Evolutionary conservation across 2,329 filamentous ascomycete species (phyloP), one percentile per base, ranked within the genome.

Genomic region (Endothia cerciana): DNA sequence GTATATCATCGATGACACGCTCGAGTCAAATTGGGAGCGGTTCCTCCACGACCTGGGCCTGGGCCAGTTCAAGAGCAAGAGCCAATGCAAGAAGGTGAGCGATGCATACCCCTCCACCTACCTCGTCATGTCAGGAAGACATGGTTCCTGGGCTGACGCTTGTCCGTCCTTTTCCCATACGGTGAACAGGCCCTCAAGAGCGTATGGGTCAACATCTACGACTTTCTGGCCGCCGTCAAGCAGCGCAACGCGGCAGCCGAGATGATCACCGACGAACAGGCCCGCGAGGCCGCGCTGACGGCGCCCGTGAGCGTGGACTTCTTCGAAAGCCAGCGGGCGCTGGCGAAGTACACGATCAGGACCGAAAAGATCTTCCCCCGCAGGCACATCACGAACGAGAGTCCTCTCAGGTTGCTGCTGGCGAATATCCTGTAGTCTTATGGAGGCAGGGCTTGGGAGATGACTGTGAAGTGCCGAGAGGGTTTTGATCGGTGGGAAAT

Each of bases 191-290:
- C 76, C 3, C 72, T 84, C 1, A 71, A 70, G n/a, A 69, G 58
- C 0, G 73, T 84, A 4, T 78, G 79, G 71, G 76, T 85, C 65
- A 85, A 85, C 65, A 85, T 85, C 45, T 68, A 67, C 36, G 83
- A 86, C 71, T 81, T 86, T 64, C 71, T 86, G 7, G 68, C 73
- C 0, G 78, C 76, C 11, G 63, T 77, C 30, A 63, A 71, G 6
- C 68, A 65, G 2, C 68, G 69, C 11, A 36, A 3, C 1, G 4
- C 15, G 25, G 38, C 38, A 4, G 49, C 49, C 49, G 51, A 38
- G 1, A 4, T n/a, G n/a, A 28, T 41, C 28, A 4, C 7, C 15
- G 49, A 55, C 15, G 45, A 45, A 5, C 49, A 22, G 10, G 40
- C 19, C n/a, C 49, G 61, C 17, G 38, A 25, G 17, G 38, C 38